Base-by-base conservation (phyloP, 106 monocot species). In the Hemerocallis citrina region DNA sequence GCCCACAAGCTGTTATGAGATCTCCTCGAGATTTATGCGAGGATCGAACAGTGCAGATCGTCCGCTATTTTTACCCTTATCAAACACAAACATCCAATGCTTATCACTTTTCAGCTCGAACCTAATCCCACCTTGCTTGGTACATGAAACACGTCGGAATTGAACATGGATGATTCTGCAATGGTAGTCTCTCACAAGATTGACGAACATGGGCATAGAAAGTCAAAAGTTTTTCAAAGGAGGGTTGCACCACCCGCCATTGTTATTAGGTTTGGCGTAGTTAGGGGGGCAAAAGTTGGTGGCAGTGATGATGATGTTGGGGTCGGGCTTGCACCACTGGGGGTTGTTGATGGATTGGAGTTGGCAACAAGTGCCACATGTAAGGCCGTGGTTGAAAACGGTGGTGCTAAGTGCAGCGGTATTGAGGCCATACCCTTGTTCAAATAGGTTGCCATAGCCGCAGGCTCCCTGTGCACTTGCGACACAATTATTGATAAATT, bases 191-290 rank as follows among this genome's bases (percentile, higher is more conserved):
- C 69, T 63, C 6, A 66, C 77, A 10, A 77, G 66, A 31, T 57
- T 61, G 6, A 62, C 25, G 61, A 77, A 77, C 61, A 67, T 62
- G 16, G 66, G 54, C 55, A 61, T 41, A n/a, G 68, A 46, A 50
- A 79, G 73, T 31, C 73, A 72, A 24, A 79, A 68, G 57, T 79
- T 71, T 19, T 54, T 36, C 2, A 33, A 45, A 3, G 77, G 77
- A 0, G 72, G 77, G 61, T 77, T 72, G 68, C 78, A 68, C 78
- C 68, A 79, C 1, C 77, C 72, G 12, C 77, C 77, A 17, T 37
- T 24, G 65, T 72, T 38, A 10, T 24, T 64, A 3, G 75, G 69
- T 14, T 63, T 49, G 14, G 6, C 11, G 38, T 57, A n/a, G n/a
- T 42, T 0, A 75, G 75, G 0, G n/a, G 80, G 80, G 65, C 72